Evolutionary conservation across 78 protist species (phyloP), one percentile per base, ranked within the genome.

Genomic region (Dictyostelium firmibasis): DNA sequence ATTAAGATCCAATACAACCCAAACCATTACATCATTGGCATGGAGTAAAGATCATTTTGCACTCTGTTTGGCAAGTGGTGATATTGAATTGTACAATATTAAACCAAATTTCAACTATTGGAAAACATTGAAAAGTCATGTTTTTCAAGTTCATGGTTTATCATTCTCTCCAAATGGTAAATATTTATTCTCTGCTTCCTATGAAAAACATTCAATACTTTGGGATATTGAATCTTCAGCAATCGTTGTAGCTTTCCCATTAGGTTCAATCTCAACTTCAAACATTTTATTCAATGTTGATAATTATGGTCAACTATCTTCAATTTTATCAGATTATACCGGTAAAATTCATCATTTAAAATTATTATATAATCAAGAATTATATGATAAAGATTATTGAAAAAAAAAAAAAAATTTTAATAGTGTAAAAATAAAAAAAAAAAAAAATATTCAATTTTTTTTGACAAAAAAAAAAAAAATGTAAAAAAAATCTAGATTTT

Each of bases 311-410:
- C 10, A 33, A n/a, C 2, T 88, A 47, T 23, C 86, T 5, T 41
- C 86, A 7, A 35, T 79, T 10, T 18, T 79, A 64, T 88, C 93
- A 1, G 93, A 88, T 31, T 88, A 88, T n/a, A 88, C 93, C 23
- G 93, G 93, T 64, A 88, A 88, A 64, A 88, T 88, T 41, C 93
- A 88, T 43, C 67, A 88, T 18, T 43, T 88, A 36, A 88, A 67
- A 64, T 43, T 88, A 67, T 27, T 67, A 27, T 27, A 67, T 27
- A 67, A 27, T 11, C 38, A 67, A 67, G 75, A 81, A 81, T 27
- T 27, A 50, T 41, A 33, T 41, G 9, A 41, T 33, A 41, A 77
- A 16, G 57, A 44, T 79, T n/a, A 79, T 44, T 25, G 6, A 60
- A 20, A 4, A 18, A 60, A 60, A 60, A 44, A 44, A 44, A 44